Percentiles rank a stretch among this genome's conserved stretches.
Evolutionary conservation across 176 grass and related monocot species (phyloP).

Genomic region (Coix lacrymajobi): DNA sequence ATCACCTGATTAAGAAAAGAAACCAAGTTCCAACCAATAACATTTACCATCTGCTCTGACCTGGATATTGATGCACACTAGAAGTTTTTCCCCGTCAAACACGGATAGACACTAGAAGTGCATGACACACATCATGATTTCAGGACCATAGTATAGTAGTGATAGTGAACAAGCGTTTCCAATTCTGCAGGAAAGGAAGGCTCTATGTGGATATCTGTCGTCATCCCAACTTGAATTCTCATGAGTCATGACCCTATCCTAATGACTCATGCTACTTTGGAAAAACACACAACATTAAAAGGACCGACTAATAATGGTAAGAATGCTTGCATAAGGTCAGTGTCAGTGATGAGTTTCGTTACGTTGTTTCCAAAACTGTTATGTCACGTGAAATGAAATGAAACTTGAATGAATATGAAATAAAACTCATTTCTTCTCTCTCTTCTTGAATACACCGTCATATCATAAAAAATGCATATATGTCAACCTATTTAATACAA

Average conservation of each 20-base stretch:
- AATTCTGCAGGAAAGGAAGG: neutral
- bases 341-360: no score
- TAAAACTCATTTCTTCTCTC: no score
- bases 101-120: no score
- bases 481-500: no score
- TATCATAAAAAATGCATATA: no score
- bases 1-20: neutral
- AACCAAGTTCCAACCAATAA: neutral
- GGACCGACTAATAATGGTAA: neutral
- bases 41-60: neutral
- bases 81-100: no score
- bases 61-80: slow-evolving; percentile 12
- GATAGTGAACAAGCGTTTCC: slow-evolving; percentile 15
- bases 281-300: neutral
- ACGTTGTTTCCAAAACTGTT: no score
- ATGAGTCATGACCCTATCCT: neutral
- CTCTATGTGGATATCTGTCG: slow-evolving; percentile 35
- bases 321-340: neutral
- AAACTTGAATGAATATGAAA: no score
- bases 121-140: slow-evolving; percentile 14
- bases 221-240: slow-evolving; percentile 31
- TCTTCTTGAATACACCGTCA: no score
- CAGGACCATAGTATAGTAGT: neutral
- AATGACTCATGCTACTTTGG: neutral
- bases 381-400: no score